Base-by-base conservation (phyloP, 177 flowering plant genomes). In the Vitis hybrid region DNA sequence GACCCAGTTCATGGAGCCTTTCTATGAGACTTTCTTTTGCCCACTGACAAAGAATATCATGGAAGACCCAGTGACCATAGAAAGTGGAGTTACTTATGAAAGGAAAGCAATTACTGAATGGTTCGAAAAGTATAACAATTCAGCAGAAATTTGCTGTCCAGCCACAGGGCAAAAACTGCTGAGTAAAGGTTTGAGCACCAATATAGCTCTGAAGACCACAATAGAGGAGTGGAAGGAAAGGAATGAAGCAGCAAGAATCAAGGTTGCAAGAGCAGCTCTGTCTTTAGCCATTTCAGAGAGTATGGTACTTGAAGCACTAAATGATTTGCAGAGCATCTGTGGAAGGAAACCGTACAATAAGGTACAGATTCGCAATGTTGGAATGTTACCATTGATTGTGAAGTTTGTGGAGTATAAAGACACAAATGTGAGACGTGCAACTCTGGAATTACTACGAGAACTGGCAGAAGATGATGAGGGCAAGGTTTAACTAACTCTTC, bases 1-100 rank as follows among this genome's bases (percentile, higher is more conserved):
- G 77, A 82, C 77, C 33, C 80, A 84, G 64, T 82, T 78, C 79
- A 81, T 86, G 72, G 89, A 92, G 74, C 97, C 93, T 61, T 72
- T 82, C 13, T 90, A 87, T 65, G 84, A 81, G 17, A 76, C 90
- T 4, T 92, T 92, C 80, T 83, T 74, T 75, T 92, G 97, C 70
- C 93, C 95, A 76, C 72, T 92, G 75, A 89, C 92, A 7, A 83
- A 86, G 77, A 80, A 77, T 75, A 78, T 90, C 51, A 92, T 92
- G 97, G 87, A 86, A 12, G 97, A 90, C 57, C 93, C 97, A 31
- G 93, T 90, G 22, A 90, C 93, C 28, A 75, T 89, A 66, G 84
- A 78, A 69, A 90, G 85, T 70, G 97, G 95, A 53, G 81, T 83
- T 38, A 90, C 97, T 13, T 92, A 80, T 74, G 97, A 92, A 69